Percentiles rank a stretch among this genome's conserved stretches.
Evolutionary conservation across 2,329 filamentous ascomycete species (phyloP).

Genomic region (Cercospora sp.): DNA sequence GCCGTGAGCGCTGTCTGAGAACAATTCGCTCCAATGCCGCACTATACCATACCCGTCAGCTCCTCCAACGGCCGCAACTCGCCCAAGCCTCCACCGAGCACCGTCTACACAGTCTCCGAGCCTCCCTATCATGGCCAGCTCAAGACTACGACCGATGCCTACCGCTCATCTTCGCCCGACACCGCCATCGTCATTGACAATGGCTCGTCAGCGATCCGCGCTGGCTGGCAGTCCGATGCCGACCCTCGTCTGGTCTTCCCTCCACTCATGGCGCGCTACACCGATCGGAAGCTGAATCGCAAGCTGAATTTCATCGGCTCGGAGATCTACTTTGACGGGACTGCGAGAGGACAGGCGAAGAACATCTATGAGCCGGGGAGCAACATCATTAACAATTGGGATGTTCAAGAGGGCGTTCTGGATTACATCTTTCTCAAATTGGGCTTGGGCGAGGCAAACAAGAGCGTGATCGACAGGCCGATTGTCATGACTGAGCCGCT

Average conservation of each 20-base stretch:
- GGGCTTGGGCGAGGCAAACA: conserved; percentile 73
- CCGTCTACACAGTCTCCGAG: conserved; percentile 56
- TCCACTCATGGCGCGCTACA: conserved; percentile 91
- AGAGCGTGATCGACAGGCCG: conserved; percentile 72
- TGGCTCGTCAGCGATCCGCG: conserved; percentile 86
- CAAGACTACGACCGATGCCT: conserved; percentile 65
- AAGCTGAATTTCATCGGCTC: conserved; percentile 89
- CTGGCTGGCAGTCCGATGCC: conserved; percentile 92
- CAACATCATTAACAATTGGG: conserved; percentile 94
- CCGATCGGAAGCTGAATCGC: conserved; percentile 88
- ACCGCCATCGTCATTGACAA: conserved; percentile 97
- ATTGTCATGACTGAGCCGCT: conserved; percentile 95
- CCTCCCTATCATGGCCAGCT: conserved; percentile 63
- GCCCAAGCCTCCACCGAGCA: conserved; percentile 55
- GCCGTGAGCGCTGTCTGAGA: not conserved
- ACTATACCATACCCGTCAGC: conserved; percentile 38
- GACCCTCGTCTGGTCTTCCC: conserved; percentile 77
- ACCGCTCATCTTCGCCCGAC: conserved; percentile 60
- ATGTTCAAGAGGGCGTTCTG: conserved; percentile 90
- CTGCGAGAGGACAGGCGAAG: conserved; percentile 83
- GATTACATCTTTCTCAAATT: conserved; percentile 96
- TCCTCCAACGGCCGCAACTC: conserved; percentile 40
- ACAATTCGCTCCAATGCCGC: conserved; percentile 35
- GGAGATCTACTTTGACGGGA: conserved; percentile 93
- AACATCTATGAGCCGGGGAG: conserved; percentile 88